These are phyloP conservation scores for Ganoderma meredithae DNA, from an alignment of 1,284 basidiomycete genomes.

Conservation along the genomic window DNA sequence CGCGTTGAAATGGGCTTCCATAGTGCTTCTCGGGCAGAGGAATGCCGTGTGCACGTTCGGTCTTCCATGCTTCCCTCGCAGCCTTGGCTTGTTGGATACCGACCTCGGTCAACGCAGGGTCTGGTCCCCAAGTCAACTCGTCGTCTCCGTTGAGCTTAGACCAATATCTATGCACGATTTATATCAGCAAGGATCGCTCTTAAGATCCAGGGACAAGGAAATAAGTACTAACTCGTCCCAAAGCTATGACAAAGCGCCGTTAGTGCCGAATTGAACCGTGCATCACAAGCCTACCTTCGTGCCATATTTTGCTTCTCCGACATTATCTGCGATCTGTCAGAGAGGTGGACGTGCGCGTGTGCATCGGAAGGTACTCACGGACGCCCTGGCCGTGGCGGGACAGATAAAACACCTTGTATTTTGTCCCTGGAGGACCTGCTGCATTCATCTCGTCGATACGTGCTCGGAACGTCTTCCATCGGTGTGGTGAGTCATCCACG, in stretches of 20 bases:
- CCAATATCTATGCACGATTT: conserved; percentile 49
- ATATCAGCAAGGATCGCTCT: no score
- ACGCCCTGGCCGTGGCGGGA: conserved; percentile 79
- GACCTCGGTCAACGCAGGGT: conserved; percentile 74
- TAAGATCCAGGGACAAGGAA: not conserved
- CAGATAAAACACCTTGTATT: conserved; percentile 72
- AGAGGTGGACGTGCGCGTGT: not conserved
- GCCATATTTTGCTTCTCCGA: conserved; percentile 78
- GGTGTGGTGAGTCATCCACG: conserved; percentile 53
- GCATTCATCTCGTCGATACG: conserved; percentile 56
- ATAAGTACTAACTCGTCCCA: conserved; percentile 62
- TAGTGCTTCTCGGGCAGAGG: conserved; percentile 71
- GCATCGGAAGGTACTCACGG: conserved; percentile 50
- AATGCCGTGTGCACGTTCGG: conserved; percentile 59
- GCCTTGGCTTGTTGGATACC: conserved; percentile 71
- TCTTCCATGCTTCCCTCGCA: conserved; percentile 65
- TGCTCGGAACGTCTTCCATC: conserved; percentile 61
- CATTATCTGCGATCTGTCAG: conserved; percentile 64
- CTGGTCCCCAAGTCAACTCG: conserved; percentile 83
- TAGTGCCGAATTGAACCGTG: conserved; percentile 8
- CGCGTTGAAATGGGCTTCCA: conserved; percentile 77
- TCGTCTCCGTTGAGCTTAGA: conserved; percentile 75
- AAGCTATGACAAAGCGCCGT: conserved; percentile 37
- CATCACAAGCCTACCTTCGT: conserved; percentile 46
- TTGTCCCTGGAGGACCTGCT: conserved; percentile 45